These are phyloP conservation scores for Albizia julibrissin DNA, from an alignment of 306 rosid genomes.

Conservation along the genomic window DNA sequence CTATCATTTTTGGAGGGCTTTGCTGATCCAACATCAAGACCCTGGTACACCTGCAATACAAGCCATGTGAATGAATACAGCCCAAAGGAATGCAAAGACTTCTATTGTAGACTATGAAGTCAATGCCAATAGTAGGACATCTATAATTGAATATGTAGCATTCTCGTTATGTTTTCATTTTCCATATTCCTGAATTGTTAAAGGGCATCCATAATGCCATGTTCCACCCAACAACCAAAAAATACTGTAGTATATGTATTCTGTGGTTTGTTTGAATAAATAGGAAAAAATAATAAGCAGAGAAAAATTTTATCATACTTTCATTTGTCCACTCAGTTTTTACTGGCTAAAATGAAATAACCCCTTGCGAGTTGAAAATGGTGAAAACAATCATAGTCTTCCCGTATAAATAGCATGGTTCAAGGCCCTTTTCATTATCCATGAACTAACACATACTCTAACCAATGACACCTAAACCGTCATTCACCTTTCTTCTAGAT, in stretches of 20 bases:
- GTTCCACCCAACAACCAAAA: slow-evolving; percentile 8
- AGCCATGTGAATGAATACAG: slow-evolving; percentile 14
- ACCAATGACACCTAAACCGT: neutral
- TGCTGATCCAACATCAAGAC: slow-evolving; percentile 94
- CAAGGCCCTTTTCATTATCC: neutral
- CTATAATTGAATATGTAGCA: neutral
- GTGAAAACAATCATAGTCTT: neutral
- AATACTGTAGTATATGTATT: neutral
- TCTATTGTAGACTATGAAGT: neutral
- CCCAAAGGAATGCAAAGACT: slow-evolving; percentile 5
- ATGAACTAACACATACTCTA: neutral
- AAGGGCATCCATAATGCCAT: neutral
- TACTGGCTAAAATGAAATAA: no score
- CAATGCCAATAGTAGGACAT: slow-evolving; percentile 4
- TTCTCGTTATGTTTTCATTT: neutral
- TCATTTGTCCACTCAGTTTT: neutral
- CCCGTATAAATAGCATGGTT: neutral
- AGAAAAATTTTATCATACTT: neutral
- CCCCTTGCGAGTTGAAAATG: neutral
- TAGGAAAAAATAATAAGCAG: neutral
- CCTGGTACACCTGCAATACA: slow-evolving; percentile 68
- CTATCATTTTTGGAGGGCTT: slow-evolving; percentile 79
- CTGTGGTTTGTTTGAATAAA: neutral
- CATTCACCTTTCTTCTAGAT: neutral
- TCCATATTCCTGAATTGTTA: neutral